Conservation (phyloP, 306 rosid genomes). For the Biancaea sappan region DNA sequence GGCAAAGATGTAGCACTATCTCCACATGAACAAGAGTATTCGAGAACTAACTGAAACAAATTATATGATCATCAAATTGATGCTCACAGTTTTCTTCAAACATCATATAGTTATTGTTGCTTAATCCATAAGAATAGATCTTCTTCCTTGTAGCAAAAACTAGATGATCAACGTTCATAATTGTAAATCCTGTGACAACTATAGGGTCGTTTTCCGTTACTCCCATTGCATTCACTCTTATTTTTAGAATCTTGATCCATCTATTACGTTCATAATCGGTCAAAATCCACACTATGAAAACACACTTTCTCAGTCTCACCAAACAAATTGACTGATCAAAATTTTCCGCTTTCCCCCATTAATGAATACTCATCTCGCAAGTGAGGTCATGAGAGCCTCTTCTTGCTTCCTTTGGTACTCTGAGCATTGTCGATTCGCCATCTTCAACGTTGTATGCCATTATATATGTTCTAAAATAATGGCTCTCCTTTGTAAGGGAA, state of each 20-base stretch:
- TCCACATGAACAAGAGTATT: not conserved
- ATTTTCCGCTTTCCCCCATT: not conserved
- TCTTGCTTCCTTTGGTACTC: not conserved
- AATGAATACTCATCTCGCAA: not conserved
- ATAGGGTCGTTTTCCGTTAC: not conserved
- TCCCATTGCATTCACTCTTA: not conserved
- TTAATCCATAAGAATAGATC: too few relatives aligned
- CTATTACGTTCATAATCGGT: not conserved
- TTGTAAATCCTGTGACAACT: not conserved
- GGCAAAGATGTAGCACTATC: too few relatives aligned
- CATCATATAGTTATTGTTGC: not conserved
- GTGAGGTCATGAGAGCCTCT: not conserved
- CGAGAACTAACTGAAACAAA: not conserved
- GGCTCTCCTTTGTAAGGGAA: not conserved
- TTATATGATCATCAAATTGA: not conserved
- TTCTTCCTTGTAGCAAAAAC: not conserved
- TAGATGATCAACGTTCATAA: slow-evolving; percentile 3
- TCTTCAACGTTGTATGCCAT: not conserved
- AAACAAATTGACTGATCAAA: not conserved
- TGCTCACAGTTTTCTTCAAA: not conserved
- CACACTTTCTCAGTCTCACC: not conserved
- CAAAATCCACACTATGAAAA: not conserved
- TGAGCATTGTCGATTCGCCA: not conserved
- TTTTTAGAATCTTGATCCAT: not conserved
- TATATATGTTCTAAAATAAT: not conserved